These are phyloP conservation scores for Prunus fruticosa DNA, from an alignment of 306 rosid genomes.

Conservation along the genomic window DNA sequence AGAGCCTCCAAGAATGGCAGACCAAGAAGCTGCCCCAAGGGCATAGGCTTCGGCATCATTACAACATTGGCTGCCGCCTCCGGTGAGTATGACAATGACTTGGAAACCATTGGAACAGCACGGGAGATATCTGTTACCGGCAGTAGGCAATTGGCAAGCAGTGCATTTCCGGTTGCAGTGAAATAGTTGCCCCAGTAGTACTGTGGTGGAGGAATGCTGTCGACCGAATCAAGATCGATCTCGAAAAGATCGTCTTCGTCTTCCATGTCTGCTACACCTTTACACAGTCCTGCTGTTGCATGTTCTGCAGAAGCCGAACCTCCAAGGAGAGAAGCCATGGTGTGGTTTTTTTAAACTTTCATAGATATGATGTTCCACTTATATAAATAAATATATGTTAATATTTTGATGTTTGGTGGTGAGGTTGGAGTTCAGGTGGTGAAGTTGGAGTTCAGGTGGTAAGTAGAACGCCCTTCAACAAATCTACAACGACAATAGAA, in stretches of 20 bases:
- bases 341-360: not conserved
- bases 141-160: conserved; percentile 65
- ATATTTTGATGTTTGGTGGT: not conserved
- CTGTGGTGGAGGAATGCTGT: conserved; percentile 33
- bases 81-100: conserved; percentile 1
- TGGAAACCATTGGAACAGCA: conserved; percentile 49
- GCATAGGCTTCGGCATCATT: conserved; percentile 30
- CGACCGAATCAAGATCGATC: conserved; percentile 52
- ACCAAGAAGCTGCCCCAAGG: conserved; percentile 46
- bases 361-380: not conserved
- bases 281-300: not conserved
- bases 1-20: conserved; percentile 38
- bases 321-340: conserved; percentile 36
- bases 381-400: not conserved
- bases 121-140: conserved; percentile 59
- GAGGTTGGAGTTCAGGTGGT: conserved; percentile 8
- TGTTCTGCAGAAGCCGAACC: conserved; percentile 14
- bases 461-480: conserved; percentile 70
- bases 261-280: conserved; percentile 32
- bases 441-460: conserved; percentile 35
- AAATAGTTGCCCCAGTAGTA: conserved; percentile 34
- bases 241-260: conserved; percentile 73
- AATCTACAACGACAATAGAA: conserved; percentile 31
- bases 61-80: conserved; percentile 23
- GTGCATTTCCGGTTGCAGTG: conserved; percentile 45